Evolutionary conservation across 306 rosid genomes (phyloP).

Genomic region (Lupinus albus): DNA sequence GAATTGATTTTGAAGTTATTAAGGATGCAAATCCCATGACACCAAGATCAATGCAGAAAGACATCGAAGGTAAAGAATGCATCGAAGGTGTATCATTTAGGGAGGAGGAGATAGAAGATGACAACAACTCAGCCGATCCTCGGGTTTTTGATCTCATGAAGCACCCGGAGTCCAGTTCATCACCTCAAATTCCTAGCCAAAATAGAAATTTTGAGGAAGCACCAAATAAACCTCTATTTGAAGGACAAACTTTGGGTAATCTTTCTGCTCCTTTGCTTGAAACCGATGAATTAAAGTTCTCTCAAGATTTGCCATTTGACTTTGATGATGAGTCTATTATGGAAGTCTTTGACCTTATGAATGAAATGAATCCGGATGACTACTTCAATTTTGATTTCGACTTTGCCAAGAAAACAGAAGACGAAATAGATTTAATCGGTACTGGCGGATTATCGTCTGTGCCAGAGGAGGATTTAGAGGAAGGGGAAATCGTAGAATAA

Average conservation of each 20-base stretch:
- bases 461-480: constrained; percentile 69
- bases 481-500: constrained; percentile 79
- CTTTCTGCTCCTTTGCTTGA: constrained; percentile 36
- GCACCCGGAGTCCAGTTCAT: constrained; percentile 47
- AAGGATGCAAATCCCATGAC: constrained; percentile 43
- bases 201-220: constrained; percentile 39
- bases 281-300: constrained; percentile 38
- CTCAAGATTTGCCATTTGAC: constrained; percentile 52
- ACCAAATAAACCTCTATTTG: constrained; percentile 36
- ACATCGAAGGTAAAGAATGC: constrained; percentile 38
- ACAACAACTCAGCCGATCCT: constrained; percentile 46
- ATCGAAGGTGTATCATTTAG: constrained; percentile 58
- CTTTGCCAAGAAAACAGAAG: constrained; percentile 46
- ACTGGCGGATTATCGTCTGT: constrained; percentile 31
- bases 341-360: constrained; percentile 59
- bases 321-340: constrained; percentile 61
- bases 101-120: constrained; percentile 81
- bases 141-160: constrained; percentile 62
- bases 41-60: constrained; percentile 47
- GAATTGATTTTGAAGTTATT: constrained; percentile 61
- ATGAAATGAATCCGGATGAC: constrained; percentile 62
- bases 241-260: constrained; percentile 44
- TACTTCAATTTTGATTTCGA: constrained; percentile 59
- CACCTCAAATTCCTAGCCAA: constrained; percentile 30
- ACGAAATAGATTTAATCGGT: constrained; percentile 38